Base-by-base conservation (phyloP, 176 grass and related monocot species). In the Poa annua region DNA sequence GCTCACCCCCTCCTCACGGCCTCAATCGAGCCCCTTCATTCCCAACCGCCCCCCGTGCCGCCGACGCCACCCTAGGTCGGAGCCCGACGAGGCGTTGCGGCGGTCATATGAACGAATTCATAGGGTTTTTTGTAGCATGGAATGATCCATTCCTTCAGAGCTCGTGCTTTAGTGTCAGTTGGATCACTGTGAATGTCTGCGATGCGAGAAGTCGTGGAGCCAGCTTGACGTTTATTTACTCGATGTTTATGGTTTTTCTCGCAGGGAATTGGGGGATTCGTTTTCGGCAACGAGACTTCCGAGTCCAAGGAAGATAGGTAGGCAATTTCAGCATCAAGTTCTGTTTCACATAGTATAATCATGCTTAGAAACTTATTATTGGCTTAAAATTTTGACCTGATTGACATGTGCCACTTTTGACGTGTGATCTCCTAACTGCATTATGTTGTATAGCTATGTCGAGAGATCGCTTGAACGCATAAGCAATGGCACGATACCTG, bases 221-320 rank as follows among this genome's bases (percentile, higher is more conserved):
- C 22, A 20, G 21, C 47, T n/a, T 54, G 44, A 85, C 64, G 53
- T 76, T 77, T 71, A 5, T 13, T 61, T 7, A 71, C 71, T 72
- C 42, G 11, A 7, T 80, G 24, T 64, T 79, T 64, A 10, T 64
- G 26, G 66, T 48, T 61, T 24, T 20, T 24, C 5, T 53, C 1
- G 17, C 82, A 98, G 95, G 95, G 95, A 51, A 90, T 98, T 64
- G 95, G 95, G 42, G 93, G 93, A 59, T 94, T 98, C 80, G 95
- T 95, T 70, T 98, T 98, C 55, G 92, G 95, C 41, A 98, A 92
- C 21, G 95, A 95, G 86, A 87, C 88, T n/a, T 68, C 82, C 80
- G 74, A 89, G 57, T 95, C 95, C 52, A 95, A 81, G 55, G 95
- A 98, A 91, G 95, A 98, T 67, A 95, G 90, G 95, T 98, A 16